Evolutionary conservation across 805 yeast species (phyloP).

Genomic region (Ogataea thermomethanolica): DNA sequence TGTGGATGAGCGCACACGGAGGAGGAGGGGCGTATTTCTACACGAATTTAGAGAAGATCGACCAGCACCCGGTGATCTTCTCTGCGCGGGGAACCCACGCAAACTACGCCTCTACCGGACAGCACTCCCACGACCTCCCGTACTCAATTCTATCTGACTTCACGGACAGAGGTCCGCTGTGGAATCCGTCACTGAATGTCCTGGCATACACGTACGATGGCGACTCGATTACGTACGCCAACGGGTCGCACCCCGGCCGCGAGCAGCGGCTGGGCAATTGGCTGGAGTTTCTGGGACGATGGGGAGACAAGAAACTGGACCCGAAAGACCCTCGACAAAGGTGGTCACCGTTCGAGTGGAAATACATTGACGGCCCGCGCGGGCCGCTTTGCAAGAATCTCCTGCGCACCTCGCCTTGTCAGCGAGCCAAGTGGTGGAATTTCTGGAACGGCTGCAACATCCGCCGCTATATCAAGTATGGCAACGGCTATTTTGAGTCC

Average conservation of each 20-base stretch:
- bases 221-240: slow-evolving; percentile 40
- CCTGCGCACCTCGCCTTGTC: slow-evolving; percentile 68
- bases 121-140: slow-evolving; percentile 93
- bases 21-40: slow-evolving; percentile 91
- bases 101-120: slow-evolving; percentile 93
- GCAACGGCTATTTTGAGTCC: slow-evolving; percentile 76
- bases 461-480: slow-evolving; percentile 68
- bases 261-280: slow-evolving; percentile 62
- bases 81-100: slow-evolving; percentile 97
- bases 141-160: slow-evolving; percentile 87
- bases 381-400: slow-evolving; percentile 86
- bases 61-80: slow-evolving; percentile 69
- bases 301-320: slow-evolving; percentile 82
- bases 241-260: slow-evolving; percentile 47
- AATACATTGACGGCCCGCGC: slow-evolving; percentile 86
- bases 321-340: slow-evolving; percentile 74
- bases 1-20: slow-evolving; percentile 98
- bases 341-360: slow-evolving; percentile 87
- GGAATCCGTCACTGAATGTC: slow-evolving; percentile 88
- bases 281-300: slow-evolving; percentile 76
- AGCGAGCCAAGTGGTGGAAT: slow-evolving; percentile 90
- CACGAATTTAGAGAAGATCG: slow-evolving; percentile 66
- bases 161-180: slow-evolving; percentile 90
- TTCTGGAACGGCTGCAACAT: slow-evolving; percentile 79
- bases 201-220: slow-evolving; percentile 82